Conservation (phyloP, 2,329 filamentous ascomycete genomes). For the Aspergillus terreus region DNA sequence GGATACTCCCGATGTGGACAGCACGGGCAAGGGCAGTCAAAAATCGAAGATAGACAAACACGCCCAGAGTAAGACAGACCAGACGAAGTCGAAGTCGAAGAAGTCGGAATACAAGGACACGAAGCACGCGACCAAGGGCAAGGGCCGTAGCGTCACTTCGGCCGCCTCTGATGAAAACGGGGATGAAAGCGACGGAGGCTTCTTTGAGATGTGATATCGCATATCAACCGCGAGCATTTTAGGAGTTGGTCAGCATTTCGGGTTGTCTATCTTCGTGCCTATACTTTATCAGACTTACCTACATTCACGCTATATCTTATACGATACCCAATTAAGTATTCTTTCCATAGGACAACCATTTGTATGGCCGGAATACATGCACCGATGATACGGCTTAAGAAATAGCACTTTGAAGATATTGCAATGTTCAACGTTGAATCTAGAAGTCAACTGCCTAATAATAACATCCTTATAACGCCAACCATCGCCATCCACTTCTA, state of each 20-base stretch:
- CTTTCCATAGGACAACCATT: background rate
- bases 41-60: conserved; percentile 13
- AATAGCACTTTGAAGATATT: too few species aligned
- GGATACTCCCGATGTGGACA: conserved; percentile 13
- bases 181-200: conserved; percentile 38
- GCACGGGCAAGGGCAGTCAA: background rate
- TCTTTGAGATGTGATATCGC: conserved; percentile 31
- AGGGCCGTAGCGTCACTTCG: conserved; percentile 3
- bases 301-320: background rate
- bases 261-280: background rate
- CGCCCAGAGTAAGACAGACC: background rate
- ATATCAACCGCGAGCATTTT: conserved; percentile 13
- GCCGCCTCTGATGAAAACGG: conserved; percentile 13
- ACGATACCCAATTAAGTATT: conserved; percentile 16
- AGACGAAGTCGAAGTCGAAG: conserved; percentile 6
- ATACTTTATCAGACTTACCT: background rate
- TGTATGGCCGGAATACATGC: too few species aligned
- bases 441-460: background rate
- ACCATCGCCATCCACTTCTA: conserved; percentile 13
- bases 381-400: too few species aligned
- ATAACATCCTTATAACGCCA: conserved; percentile 9
- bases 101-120: background rate
- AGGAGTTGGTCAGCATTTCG: conserved; percentile 13
- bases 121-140: background rate
- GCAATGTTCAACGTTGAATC: too few species aligned